Evolutionary conservation across 2,329 filamentous ascomycete genomes (phyloP), one percentile per base, ranked within the genome.

Genomic region (Fusarium pseudonygamai): DNA sequence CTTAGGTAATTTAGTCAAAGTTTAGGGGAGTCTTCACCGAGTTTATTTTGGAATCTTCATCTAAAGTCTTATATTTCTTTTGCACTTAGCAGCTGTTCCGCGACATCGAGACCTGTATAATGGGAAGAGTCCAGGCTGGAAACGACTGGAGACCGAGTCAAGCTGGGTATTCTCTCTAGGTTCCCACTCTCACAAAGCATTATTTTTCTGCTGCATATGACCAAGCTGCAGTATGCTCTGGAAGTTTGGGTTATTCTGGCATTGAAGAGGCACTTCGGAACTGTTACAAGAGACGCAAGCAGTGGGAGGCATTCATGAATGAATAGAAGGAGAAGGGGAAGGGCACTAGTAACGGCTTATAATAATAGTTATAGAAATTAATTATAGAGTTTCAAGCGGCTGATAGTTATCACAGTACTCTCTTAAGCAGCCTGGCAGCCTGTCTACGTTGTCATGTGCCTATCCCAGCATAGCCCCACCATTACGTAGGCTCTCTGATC

Each of bases 401-500:
- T 22, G 28, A 12, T 18, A 32, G 22, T n/a, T 30, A 32, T 32
- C 6, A 18, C 22, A 49, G 45, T 32, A n/a, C 28, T 30, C 28
- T 49, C 22, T 49, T 6, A n/a, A 32, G 28, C 46, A n/a, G 10
- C 10, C 16, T 36, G n/a, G 28, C 22, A n/a, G 7, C 11, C 22
- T 14, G 28, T 5, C 3, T 20, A 16, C 22, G 46, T 34, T 50
- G 32, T 30, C 22, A 49, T 32, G 28, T 34, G n/a, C 22, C 50
- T 28, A 39, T 39, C 18, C 37, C 20, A 43, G 32, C 76, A 79
- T 76, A 78, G 80, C 80, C 80, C 80, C 80, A 78, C 80, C 80
- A 82, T 82, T 82, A 82, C 80, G 81, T 81, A 79, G 57, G 24
- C 47, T 40, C 61, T 36, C 30, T 32, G 46, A n/a, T 32, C 28